These are phyloP conservation scores for Lyophyllum atratum DNA, from an alignment of 768 basidiomycete species.

Conservation along the genomic window DNA sequence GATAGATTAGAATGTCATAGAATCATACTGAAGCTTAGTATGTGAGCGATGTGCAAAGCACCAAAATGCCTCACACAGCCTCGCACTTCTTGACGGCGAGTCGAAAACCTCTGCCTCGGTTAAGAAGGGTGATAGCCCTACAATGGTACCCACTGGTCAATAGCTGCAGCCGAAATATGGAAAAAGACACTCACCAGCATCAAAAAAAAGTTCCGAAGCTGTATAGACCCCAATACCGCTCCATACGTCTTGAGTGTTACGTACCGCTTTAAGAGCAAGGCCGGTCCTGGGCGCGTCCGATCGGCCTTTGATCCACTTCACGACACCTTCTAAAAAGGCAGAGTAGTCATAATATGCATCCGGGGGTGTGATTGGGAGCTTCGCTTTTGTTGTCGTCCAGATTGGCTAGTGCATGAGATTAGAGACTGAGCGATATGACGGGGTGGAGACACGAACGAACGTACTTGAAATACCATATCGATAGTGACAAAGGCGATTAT, in stretches of 20 bases:
- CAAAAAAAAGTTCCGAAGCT: conserved; percentile 19
- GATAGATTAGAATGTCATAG: neutral
- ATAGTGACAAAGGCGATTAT: conserved; percentile 18
- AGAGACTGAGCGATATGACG: neutral
- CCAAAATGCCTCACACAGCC: conserved; percentile 22
- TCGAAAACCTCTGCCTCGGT: conserved; percentile 21
- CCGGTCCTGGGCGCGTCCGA: neutral
- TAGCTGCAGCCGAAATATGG: conserved; percentile 14
- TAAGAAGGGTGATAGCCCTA: conserved; percentile 20
- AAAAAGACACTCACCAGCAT: conserved; percentile 16
- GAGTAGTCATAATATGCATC: neutral
- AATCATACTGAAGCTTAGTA: neutral
- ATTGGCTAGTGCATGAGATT: conserved; percentile 2
- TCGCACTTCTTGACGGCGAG: conserved; percentile 18
- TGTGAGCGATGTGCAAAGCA: conserved; percentile 7
- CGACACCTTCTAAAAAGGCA: conserved; percentile 12
- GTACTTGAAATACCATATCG: conserved; percentile 21
- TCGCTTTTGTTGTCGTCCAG: neutral
- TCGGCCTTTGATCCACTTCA: conserved; percentile 13
- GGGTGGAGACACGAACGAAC: neutral
- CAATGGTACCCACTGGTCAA: neutral
- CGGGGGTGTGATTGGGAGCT: neutral
- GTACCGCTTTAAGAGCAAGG: conserved; percentile 12
- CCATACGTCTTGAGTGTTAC: conserved; percentile 9
- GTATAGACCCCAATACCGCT: conserved; percentile 23